Evolutionary conservation across 495 filamentous ascomycete species (phyloP).

Genomic region (Aspergillus carlsbadensis): DNA sequence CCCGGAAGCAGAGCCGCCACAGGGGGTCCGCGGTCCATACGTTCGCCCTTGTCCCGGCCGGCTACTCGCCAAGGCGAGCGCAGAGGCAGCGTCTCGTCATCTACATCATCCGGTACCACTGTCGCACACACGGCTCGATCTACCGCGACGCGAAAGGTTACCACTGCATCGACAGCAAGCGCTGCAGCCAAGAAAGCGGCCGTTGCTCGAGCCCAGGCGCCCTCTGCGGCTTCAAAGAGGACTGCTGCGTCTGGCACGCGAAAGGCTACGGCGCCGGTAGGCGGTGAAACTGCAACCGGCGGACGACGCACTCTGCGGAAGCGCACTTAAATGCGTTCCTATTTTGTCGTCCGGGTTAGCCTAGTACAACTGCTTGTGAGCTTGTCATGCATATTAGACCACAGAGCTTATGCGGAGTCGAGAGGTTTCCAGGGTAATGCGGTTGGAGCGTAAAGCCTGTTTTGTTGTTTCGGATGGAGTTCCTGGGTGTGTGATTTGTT

Average conservation of each 20-base stretch:
- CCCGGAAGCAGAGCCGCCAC: constrained; percentile 29
- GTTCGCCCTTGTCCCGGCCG: constrained; percentile 36
- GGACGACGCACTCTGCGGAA: constrained; percentile 50
- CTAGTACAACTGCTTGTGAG: no score
- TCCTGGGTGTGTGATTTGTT: no score
- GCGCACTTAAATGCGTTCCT: constrained; percentile 29
- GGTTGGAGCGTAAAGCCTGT: no score
- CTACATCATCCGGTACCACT: constrained; percentile 52
- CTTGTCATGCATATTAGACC: background rate
- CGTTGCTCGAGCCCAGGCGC: constrained; percentile 30
- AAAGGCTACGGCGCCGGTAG: constrained; percentile 37
- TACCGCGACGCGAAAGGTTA: constrained; percentile 47
- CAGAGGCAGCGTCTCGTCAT: constrained; percentile 44
- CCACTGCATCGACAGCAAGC: constrained; percentile 43
- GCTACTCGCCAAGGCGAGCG: constrained; percentile 47
- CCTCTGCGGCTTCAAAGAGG: constrained; percentile 39
- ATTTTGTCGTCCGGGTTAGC: no score
- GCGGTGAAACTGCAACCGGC: constrained; percentile 32
- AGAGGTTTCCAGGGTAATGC: no score
- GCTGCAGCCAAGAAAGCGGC: constrained; percentile 45
- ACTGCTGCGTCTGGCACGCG: constrained; percentile 28
- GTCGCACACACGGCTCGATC: constrained; percentile 56
- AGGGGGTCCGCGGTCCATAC: constrained; percentile 28
- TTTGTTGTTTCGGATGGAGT: no score
- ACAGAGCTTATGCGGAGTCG: no score